These are phyloP conservation scores for Barnettozyma vustinii DNA, from an alignment of 805 yeast genomes.

Conservation along the genomic window DNA sequence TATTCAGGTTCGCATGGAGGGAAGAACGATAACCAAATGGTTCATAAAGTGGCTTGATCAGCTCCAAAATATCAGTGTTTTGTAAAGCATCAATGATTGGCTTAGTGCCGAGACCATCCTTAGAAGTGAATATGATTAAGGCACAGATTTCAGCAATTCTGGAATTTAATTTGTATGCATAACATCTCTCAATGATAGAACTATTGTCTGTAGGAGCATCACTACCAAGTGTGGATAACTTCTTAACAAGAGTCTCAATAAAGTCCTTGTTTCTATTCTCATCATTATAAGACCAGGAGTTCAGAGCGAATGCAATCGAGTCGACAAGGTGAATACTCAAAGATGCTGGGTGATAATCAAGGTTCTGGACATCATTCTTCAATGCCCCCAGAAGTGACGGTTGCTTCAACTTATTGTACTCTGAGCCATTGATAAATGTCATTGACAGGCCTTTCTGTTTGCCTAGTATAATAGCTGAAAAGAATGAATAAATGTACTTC, in stretches of 20 bases:
- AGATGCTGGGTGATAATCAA: slow-evolving; percentile 51
- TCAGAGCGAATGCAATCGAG: slow-evolving; percentile 67
- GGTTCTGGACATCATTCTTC: slow-evolving; percentile 47
- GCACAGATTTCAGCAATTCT: slow-evolving; percentile 75
- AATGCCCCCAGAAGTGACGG: slow-evolving; percentile 49
- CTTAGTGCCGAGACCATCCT: slow-evolving; percentile 34
- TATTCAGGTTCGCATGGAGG: slow-evolving; percentile 40
- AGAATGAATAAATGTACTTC: slow-evolving; percentile 54
- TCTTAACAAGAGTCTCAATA: slow-evolving; percentile 31
- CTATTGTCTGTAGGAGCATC: slow-evolving; percentile 8
- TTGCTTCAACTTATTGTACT: slow-evolving; percentile 16
- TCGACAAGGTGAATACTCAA: slow-evolving; percentile 67
- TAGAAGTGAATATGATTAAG: slow-evolving; percentile 56
- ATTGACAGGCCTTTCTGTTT: slow-evolving; percentile 76
- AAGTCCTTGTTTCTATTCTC: slow-evolving; percentile 36
- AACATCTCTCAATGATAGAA: slow-evolving; percentile 37
- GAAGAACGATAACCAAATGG: slow-evolving; percentile 42
- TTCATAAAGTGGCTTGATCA: slow-evolving; percentile 33
- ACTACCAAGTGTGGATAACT: slow-evolving; percentile 16
- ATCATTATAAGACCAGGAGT: slow-evolving; percentile 68
- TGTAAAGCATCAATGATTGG: slow-evolving; percentile 40
- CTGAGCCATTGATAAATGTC: slow-evolving; percentile 56
- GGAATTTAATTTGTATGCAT: slow-evolving; percentile 53
- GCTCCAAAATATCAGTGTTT: slow-evolving; percentile 29
- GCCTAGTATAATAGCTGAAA: slow-evolving; percentile 63